Evolutionary conservation across 495 filamentous ascomycete species (phyloP), one percentile per base, ranked within the genome.

Genomic region (Xylaria venustula): DNA sequence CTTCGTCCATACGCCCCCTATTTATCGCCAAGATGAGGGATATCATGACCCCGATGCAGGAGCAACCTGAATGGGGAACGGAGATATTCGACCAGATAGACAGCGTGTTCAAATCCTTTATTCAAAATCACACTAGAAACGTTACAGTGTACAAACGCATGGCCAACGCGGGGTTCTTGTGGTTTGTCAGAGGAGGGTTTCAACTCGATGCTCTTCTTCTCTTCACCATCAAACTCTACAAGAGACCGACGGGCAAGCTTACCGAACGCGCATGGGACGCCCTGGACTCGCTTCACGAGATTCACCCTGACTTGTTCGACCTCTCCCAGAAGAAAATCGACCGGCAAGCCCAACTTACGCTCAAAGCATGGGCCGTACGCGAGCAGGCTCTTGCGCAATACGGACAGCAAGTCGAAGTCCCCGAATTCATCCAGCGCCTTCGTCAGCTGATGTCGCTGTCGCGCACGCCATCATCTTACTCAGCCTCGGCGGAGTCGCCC

Each of bases 221-320:
- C 64, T 62, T 82, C 44, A 67, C 76, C 2, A 77, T 71, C 47
- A 78, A 81, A 60, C 71, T 84, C 12, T 75, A 74, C 28, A 64
- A 71, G 41, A 74, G 78, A 15, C 77, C 72, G 0, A 75, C 73
- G n/a, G 81, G 80, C 32, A 60, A 55, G 2, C 69, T 81, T 12
- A 77, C 77, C 19, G 80, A 82, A 22, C 68, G 78, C 20, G 79
- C 77, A 11, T 83, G 82, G 82, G 45, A 52, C n/a, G 69, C 73
- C 52, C 67, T 81, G 23, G 62, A 67, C 11, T 57, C 62, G 7
- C 62, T 75, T 14, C 79, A 75, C 63, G 62, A 71, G 0, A 66
- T 71, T 58, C 73, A 78, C 30, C 69, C 71, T 1, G 73, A 81
- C 42, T 63, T 82, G 6, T 71, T 76, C 28, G 73, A 75, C 50